Base-by-base conservation (phyloP, 768 basidiomycete genomes). In the Trametes coccinea region DNA sequence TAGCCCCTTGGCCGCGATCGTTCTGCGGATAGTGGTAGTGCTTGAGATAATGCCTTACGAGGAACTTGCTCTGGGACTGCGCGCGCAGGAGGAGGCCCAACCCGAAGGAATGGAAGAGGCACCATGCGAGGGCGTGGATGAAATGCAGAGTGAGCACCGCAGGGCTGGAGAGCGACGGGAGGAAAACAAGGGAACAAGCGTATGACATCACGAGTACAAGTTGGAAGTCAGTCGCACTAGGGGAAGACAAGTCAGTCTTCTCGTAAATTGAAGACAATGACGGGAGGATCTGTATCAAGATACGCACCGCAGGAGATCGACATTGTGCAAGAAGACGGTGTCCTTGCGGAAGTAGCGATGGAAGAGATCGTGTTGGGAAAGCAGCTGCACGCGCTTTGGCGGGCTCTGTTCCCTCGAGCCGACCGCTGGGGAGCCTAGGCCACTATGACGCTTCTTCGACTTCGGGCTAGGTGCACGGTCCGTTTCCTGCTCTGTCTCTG, bases 1-100 rank as follows among this genome's bases (percentile, higher is more conserved):
- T 84, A 0, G 96, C 95, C 48, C 87, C 85, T 60, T 86, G 81
- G 4, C 84, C 85, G 14, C 82, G 84, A 57, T 90, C 87, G 60
- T 85, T 79, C 48, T 79, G 78, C 11, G 87, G 82, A 73, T 98
- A 98, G 68, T 93, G 87, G 70, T 98, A 99, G 70, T 98, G 87
- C 79, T 96, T 94, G 68, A 97, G 75, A 71, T 90, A 98, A 73
- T 99, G 97, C 65, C 93, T 78, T 30, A 98, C 97, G 41, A 98
- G 76, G 78, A 90, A 97, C 73, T 95, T 95, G 72, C 76, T 84
- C 72, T 87, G 81, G 66, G 90, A 89, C 74, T 99, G 97, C 1
- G 88, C 91, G 22, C 85, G 85, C 43, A 99, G 80, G 16, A 96
- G 78, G 41, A 89, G 74, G 0, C 97, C 97, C 14, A 98, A 82